phyloP scores from a whole-genome alignment of 23 red algal species.

The Gracilariopsis chorda region DNA sequence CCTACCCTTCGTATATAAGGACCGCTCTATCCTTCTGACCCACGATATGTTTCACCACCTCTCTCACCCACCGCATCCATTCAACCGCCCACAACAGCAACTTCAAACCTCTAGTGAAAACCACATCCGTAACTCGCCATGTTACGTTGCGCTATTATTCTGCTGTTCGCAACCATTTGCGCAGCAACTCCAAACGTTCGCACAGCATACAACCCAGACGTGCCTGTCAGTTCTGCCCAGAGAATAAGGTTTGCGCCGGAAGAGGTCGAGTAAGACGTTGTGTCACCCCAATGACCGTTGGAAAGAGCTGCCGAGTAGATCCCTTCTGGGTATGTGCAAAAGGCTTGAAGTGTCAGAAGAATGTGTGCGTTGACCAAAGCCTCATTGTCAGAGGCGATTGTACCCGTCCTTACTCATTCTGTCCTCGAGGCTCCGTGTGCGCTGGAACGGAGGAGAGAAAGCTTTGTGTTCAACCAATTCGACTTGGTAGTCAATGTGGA shows the following conservation, averaged over 20 bases:
- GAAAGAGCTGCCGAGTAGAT: background rate
- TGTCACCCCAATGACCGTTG: background rate
- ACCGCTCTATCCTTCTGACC: too few relatives aligned
- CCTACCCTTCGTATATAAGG: too few relatives aligned
- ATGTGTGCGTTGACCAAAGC: background rate
- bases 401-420: background rate
- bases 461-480: constrained; percentile 26
- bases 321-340: background rate
- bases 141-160: background rate
- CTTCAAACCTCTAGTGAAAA: too few relatives aligned
- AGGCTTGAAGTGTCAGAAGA: constrained; percentile 6
- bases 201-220: too few relatives aligned
- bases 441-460: background rate
- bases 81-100: too few relatives aligned
- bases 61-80: too few relatives aligned
- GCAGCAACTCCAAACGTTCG: background rate
- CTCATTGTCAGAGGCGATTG: background rate
- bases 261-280: background rate
- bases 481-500: background rate
- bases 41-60: too few relatives aligned
- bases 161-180: background rate
- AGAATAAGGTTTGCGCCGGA: constrained; percentile 5
- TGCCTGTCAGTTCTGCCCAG: too few relatives aligned
- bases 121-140: too few relatives aligned
- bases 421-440: constrained; percentile 4